A percentile compares a stretch with the other conserved stretches of the same genome.
These are phyloP conservation scores for Talaromyces sp. DNA, from an alignment of 2,329 filamentous ascomycete genomes.

Conservation along the genomic window DNA sequence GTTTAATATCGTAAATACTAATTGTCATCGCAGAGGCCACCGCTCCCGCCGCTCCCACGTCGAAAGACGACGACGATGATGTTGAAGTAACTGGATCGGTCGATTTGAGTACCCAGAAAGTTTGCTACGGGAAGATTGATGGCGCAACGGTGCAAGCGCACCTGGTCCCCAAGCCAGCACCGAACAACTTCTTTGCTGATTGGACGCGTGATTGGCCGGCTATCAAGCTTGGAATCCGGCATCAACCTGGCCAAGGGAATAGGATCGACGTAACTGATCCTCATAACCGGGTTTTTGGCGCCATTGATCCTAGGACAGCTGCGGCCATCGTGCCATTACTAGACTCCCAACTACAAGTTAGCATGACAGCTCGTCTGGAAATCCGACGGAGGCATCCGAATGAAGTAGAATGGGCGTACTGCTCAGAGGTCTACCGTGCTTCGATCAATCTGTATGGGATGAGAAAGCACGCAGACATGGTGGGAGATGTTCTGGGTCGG, in stretches of 20 bases:
- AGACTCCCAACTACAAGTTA: constrained; percentile 61
- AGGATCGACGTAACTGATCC: constrained; percentile 70
- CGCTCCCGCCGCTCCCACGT: constrained; percentile 8
- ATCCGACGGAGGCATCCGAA: constrained; percentile 55
- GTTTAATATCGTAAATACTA: not conserved
- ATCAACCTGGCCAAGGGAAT: constrained; percentile 50
- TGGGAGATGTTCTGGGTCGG: constrained; percentile 64
- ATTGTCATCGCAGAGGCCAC: constrained; percentile 13
- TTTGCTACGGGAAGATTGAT: constrained; percentile 76
- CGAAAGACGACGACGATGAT: constrained; percentile 34
- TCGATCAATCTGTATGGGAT: constrained; percentile 77
- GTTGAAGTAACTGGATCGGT: constrained; percentile 45
- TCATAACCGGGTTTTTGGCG: constrained; percentile 65
- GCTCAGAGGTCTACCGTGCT: constrained; percentile 57
- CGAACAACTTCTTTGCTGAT: constrained; percentile 51
- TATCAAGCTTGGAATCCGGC: constrained; percentile 65
- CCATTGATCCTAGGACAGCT: constrained; percentile 63
- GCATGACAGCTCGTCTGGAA: constrained; percentile 66
- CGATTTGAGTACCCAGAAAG: constrained; percentile 61
- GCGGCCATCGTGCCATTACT: constrained; percentile 65
- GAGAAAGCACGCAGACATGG: constrained; percentile 54
- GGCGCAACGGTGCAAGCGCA: constrained; percentile 61
- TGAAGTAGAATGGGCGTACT: constrained; percentile 59
- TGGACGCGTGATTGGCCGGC: constrained; percentile 58
- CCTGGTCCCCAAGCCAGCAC: constrained; percentile 62